A percentile compares a stretch with the other conserved stretches of the same genome.
Conservation (phyloP, 495 filamentous ascomycete genomes). For the Aspergillus homomorphus region DNA sequence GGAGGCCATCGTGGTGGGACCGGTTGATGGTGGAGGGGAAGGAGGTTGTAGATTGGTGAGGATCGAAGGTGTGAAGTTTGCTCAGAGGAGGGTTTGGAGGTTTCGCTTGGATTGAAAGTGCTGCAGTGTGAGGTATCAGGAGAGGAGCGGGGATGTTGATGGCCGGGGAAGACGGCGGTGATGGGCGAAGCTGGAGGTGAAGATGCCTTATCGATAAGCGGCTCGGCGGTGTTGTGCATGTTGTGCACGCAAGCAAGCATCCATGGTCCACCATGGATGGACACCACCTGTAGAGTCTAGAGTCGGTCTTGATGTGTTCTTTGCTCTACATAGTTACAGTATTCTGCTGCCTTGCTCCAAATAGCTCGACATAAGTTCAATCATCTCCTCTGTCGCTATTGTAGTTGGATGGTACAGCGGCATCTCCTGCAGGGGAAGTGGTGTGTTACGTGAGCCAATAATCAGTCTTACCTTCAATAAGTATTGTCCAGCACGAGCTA, state of each 20-base stretch:
- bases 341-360: no score
- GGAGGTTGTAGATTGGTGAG: conserved; percentile 1
- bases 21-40: not conserved
- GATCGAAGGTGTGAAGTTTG: not conserved
- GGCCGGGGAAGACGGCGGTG: not conserved
- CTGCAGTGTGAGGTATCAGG: conserved; percentile 5
- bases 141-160: conserved; percentile 1
- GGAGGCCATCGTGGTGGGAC: conserved; percentile 54
- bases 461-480: not conserved
- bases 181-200: conserved; percentile 1
- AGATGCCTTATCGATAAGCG: conserved; percentile 34
- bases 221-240: not conserved
- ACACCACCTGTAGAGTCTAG: not conserved
- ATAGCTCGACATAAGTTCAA: no score
- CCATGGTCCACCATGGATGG: no score
- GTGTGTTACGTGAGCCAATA: not conserved
- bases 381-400: no score
- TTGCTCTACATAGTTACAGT: no score
- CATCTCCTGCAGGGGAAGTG: not conserved
- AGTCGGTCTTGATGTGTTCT: no score
- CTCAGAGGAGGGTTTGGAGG: not conserved
- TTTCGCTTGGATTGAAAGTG: not conserved
- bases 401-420: no score
- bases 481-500: not conserved
- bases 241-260: no score